phyloP scores from a whole-genome alignment of 1,284 basidiomycete genomes.

The Leccinum cinnamomeum region DNA sequence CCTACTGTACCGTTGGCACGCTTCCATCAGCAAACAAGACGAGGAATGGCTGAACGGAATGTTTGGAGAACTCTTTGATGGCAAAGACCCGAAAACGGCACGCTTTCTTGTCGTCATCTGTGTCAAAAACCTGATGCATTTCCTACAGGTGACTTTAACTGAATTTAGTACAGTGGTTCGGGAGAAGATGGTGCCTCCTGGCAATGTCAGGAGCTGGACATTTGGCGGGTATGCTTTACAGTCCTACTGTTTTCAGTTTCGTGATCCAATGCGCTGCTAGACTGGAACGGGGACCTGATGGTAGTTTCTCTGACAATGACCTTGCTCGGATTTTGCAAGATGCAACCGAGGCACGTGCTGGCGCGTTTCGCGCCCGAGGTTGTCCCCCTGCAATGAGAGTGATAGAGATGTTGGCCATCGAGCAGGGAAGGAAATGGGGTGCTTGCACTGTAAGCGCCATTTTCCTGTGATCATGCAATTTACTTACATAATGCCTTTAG shows the following conservation, averaged over 20 bases:
- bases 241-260: background rate
- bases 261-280: conserved; percentile 32
- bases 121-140: background rate
- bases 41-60: conserved; percentile 55
- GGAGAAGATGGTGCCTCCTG: conserved; percentile 37
- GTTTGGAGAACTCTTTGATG: conserved; percentile 48
- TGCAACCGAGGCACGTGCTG: conserved; percentile 65
- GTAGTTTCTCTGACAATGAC: conserved; percentile 68
- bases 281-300: conserved; percentile 51
- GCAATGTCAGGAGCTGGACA: conserved; percentile 46
- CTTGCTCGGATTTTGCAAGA: conserved; percentile 66
- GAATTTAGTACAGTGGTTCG: conserved; percentile 45
- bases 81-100: conserved; percentile 42
- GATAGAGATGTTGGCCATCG: conserved; percentile 73
- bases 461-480: background rate
- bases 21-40: conserved; percentile 61
- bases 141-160: conserved; percentile 40
- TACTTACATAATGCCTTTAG: conserved; percentile 40
- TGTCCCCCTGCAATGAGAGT: conserved; percentile 67
- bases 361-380: conserved; percentile 75
- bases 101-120: conserved; percentile 5
- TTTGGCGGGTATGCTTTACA: conserved; percentile 38
- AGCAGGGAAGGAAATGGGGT: conserved; percentile 71
- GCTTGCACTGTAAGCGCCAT: conserved; percentile 71
- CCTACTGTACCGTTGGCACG: conserved; percentile 75